Percentiles rank a stretch among this genome's conserved stretches.
phyloP scores from a whole-genome alignment of 2,329 filamentous ascomycete species.

The Aspergillus brasiliensis region DNA sequence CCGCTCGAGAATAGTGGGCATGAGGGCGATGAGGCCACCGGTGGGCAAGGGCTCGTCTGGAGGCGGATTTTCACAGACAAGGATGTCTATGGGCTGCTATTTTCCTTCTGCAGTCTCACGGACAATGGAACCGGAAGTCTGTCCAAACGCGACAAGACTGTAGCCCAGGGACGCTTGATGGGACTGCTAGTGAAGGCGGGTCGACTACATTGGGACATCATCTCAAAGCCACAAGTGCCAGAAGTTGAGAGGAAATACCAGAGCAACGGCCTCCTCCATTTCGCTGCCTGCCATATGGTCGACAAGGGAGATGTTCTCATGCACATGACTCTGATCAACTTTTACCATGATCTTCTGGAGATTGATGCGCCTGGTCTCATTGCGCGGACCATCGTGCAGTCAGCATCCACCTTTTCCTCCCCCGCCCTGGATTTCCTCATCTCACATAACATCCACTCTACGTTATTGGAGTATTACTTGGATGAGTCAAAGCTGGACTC shows the following conservation, averaged over 20 bases:
- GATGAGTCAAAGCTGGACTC: constrained; percentile 53
- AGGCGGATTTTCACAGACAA: constrained; percentile 63
- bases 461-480: constrained; percentile 54
- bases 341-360: constrained; percentile 57
- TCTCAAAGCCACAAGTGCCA: constrained; percentile 54
- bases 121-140: constrained; percentile 40
- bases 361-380: constrained; percentile 42
- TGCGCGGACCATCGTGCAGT: constrained; percentile 32
- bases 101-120: constrained; percentile 55
- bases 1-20: constrained; percentile 31
- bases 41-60: constrained; percentile 60
- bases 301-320: constrained; percentile 61
- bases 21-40: constrained; percentile 23
- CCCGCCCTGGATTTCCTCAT: constrained; percentile 56
- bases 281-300: constrained; percentile 58
- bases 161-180: constrained; percentile 63
- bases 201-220: constrained; percentile 56
- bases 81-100: constrained; percentile 60
- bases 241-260: constrained; percentile 53
- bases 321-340: constrained; percentile 61
- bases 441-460: constrained; percentile 52
- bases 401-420: constrained; percentile 43
- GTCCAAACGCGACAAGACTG: constrained; percentile 56
- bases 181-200: constrained; percentile 59
- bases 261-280: constrained; percentile 55